A percentile compares a stretch with the other conserved stretches of the same genome.
Conservation (phyloP, 129 eudicot genomes). For the Solidago caesia region DNA sequence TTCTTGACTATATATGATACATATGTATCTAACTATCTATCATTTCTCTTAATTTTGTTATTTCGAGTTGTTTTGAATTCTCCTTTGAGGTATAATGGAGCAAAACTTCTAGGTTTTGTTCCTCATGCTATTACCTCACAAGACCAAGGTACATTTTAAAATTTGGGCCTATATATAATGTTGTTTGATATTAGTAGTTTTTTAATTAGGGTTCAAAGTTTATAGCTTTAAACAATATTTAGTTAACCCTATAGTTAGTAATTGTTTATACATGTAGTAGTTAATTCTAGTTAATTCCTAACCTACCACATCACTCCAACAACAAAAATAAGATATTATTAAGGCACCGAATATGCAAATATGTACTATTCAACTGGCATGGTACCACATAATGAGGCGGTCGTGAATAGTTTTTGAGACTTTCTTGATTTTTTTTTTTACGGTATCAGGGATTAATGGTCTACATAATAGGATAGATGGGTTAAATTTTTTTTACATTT, state of each 20-base stretch:
- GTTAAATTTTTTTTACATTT: too few relatives aligned
- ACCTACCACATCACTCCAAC: too few relatives aligned
- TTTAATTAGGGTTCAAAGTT: not conserved
- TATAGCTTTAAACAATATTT: not conserved
- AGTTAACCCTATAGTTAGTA: not conserved
- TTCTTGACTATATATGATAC: not conserved
- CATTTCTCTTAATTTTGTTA: not conserved
- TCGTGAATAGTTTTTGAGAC: too few relatives aligned
- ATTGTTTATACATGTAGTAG: not conserved
- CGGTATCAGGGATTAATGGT: too few relatives aligned
- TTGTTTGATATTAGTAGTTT: slow-evolving; percentile 3
- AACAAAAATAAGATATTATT: too few relatives aligned
- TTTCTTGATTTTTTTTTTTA: too few relatives aligned
- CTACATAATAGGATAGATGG: too few relatives aligned
- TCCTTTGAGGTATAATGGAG: slow-evolving; percentile 21
- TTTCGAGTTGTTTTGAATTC: slow-evolving; percentile 29
- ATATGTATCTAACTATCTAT: not conserved
- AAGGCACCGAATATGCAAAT: too few relatives aligned
- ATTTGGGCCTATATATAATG: not conserved
- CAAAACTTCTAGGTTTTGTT: slow-evolving; percentile 21
- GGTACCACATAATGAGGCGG: too few relatives aligned
- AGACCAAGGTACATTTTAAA: slow-evolving; percentile 36
- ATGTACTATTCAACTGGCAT: too few relatives aligned
- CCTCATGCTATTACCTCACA: slow-evolving; percentile 45
- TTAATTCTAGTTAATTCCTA: not conserved